Percentiles rank a stretch among this genome's conserved stretches.
phyloP scores from a whole-genome alignment of 768 basidiomycete genomes.

The Hericium erinaceus region DNA sequence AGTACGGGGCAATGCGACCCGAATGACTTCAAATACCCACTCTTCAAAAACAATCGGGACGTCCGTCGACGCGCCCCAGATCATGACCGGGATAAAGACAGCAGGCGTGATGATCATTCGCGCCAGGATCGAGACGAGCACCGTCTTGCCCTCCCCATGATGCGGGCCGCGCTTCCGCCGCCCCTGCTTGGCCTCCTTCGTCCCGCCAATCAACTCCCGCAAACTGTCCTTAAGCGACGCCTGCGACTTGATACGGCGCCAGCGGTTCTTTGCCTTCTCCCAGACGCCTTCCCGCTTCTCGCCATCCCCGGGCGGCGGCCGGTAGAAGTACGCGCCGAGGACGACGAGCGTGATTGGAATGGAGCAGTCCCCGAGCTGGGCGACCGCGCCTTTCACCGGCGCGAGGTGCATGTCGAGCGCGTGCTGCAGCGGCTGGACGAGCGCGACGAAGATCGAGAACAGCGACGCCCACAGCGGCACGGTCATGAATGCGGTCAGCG shows the following conservation, averaged over 20 bases:
- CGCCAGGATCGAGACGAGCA: slow-evolving; percentile 72
- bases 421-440: slow-evolving; percentile 67
- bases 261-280: slow-evolving; percentile 4
- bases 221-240: slow-evolving; percentile 33
- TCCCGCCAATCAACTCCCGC: slow-evolving; percentile 30
- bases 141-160: slow-evolving; percentile 71
- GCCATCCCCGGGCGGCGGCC: slow-evolving; percentile 19
- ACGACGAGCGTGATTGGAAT: slow-evolving; percentile 88
- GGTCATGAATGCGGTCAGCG: slow-evolving; percentile 73
- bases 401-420: slow-evolving; percentile 52
- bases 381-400: slow-evolving; percentile 61
- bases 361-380: slow-evolving; percentile 62
- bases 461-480: slow-evolving; percentile 79
- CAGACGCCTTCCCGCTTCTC: not conserved
- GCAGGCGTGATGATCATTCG: slow-evolving; percentile 84
- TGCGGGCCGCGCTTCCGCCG: slow-evolving; percentile 14
- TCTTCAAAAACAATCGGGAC: slow-evolving; percentile 62
- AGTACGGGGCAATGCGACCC: not conserved
- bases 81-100: slow-evolving; percentile 69
- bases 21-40: slow-evolving; percentile 35
- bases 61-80: slow-evolving; percentile 47
- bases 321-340: slow-evolving; percentile 87
- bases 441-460: slow-evolving; percentile 66
- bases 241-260: slow-evolving; percentile 7
- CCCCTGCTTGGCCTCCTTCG: slow-evolving; percentile 7